A percentile compares a stretch with the other conserved stretches of the same genome.
Conservation (phyloP, 2,329 filamentous ascomycete genomes). For the Penicillium palitans region DNA sequence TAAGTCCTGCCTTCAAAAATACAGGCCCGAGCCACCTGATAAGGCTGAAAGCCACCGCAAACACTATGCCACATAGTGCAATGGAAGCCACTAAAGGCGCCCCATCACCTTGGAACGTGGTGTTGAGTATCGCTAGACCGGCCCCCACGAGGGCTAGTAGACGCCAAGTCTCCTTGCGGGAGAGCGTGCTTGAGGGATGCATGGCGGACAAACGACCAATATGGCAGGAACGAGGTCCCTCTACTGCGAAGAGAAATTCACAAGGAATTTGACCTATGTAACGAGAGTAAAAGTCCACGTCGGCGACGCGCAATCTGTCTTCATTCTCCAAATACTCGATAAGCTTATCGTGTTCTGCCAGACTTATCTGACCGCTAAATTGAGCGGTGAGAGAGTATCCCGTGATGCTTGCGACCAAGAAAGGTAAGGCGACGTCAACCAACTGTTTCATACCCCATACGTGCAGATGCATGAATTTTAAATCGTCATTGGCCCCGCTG, state of each 20-base stretch:
- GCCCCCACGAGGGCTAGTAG: constrained; percentile 65
- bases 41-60: constrained; percentile 76
- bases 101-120: constrained; percentile 80
- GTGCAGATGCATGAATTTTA: constrained; percentile 18
- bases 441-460: constrained; percentile 25
- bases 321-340: constrained; percentile 20
- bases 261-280: constrained; percentile 2
- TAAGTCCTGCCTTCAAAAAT: constrained; percentile 84
- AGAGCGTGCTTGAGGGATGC: constrained; percentile 44
- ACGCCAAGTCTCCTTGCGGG: constrained; percentile 56
- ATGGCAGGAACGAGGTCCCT: not conserved
- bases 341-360: constrained; percentile 26
- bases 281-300: not conserved
- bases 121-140: constrained; percentile 70
- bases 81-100: constrained; percentile 86
- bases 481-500: constrained; percentile 21
- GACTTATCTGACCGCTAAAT: constrained; percentile 27
- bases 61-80: constrained; percentile 82
- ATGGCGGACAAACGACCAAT: constrained; percentile 27
- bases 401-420: constrained; percentile 22
- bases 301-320: constrained; percentile 35
- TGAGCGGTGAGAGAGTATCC: constrained; percentile 21
- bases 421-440: constrained; percentile 22
- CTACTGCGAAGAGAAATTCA: constrained; percentile 6
- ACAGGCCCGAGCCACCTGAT: constrained; percentile 90